These are phyloP conservation scores for Cryptococcus wingfieldii DNA, from an alignment of 1,284 basidiomycete genomes.

Conservation along the genomic window DNA sequence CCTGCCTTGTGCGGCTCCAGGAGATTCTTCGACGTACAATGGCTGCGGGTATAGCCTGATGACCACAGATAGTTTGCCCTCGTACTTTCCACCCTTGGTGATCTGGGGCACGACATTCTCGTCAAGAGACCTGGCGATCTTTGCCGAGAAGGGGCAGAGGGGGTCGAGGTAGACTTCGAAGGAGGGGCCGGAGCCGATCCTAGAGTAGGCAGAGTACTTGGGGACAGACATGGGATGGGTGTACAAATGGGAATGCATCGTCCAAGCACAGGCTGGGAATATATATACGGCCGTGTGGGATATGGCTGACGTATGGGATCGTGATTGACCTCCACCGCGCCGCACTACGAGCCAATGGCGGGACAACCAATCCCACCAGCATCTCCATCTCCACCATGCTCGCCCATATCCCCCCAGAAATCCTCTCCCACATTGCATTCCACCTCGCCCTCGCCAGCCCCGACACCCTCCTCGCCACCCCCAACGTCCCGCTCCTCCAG, in stretches of 20 bases:
- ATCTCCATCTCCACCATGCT: constrained; percentile 22
- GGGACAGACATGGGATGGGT: background rate
- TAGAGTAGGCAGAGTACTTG: background rate
- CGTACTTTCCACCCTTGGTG: constrained; percentile 61
- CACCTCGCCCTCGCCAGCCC: constrained; percentile 46
- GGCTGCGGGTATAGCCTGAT: constrained; percentile 72
- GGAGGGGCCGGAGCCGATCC: background rate
- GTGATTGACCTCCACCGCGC: background rate
- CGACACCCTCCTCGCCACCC: constrained; percentile 39
- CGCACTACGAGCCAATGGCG: no score
- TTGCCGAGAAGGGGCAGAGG: constrained; percentile 70
- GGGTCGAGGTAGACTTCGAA: constrained; percentile 58
- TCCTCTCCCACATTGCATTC: constrained; percentile 59
- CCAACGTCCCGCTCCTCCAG: constrained; percentile 53
- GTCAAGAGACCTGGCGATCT: constrained; percentile 47
- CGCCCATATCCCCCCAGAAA: constrained; percentile 57
- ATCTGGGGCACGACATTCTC: constrained; percentile 48
- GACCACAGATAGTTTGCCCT: constrained; percentile 72
- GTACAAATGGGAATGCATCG: background rate
- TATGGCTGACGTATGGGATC: background rate
- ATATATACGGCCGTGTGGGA: background rate
- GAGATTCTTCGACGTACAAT: constrained; percentile 44
- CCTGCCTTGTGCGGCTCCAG: background rate
- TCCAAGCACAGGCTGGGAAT: background rate
- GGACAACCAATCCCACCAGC: background rate